These are phyloP conservation scores for Epichloe scottii DNA, from an alignment of 2,329 filamentous ascomycete species.

Conservation along the genomic window DNA sequence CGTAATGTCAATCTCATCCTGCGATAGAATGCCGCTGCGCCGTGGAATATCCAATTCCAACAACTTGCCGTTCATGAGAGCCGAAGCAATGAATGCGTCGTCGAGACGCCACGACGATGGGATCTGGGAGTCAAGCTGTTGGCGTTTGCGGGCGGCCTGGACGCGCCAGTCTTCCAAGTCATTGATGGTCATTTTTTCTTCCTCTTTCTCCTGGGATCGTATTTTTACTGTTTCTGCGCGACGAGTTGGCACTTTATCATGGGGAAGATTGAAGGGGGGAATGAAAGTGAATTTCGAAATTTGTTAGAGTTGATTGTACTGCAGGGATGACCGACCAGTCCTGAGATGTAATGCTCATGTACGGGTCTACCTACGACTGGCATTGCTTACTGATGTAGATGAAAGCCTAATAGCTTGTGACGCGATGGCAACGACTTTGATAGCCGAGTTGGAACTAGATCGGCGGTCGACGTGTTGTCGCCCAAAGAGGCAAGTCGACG, in stretches of 20 bases:
- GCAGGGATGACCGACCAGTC: too few species aligned
- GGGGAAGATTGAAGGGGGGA: too few species aligned
- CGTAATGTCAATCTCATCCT: constrained; percentile 31
- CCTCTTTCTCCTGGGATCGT: background rate
- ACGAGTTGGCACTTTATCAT: too few species aligned
- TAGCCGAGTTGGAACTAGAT: too few species aligned
- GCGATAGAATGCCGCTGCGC: constrained; percentile 25
- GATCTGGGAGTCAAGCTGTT: constrained; percentile 1
- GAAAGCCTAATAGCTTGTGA: too few species aligned
- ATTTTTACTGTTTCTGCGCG: background rate
- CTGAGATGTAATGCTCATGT: too few species aligned
- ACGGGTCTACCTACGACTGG: too few species aligned
- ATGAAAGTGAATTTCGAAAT: too few species aligned
- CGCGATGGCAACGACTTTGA: too few species aligned
- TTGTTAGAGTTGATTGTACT: too few species aligned
- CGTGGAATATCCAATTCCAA: constrained; percentile 8
- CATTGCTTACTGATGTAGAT: too few species aligned
- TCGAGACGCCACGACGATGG: constrained; percentile 5
- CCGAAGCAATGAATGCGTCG: background rate
- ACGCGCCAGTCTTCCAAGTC: background rate
- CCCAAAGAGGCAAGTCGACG: background rate
- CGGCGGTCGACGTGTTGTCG: background rate
- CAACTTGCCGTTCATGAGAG: background rate
- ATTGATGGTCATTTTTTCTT: background rate
- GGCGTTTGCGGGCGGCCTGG: background rate